Conservation (phyloP, 2,329 filamentous ascomycete species). For the Pyrenochaeta sp. region DNA sequence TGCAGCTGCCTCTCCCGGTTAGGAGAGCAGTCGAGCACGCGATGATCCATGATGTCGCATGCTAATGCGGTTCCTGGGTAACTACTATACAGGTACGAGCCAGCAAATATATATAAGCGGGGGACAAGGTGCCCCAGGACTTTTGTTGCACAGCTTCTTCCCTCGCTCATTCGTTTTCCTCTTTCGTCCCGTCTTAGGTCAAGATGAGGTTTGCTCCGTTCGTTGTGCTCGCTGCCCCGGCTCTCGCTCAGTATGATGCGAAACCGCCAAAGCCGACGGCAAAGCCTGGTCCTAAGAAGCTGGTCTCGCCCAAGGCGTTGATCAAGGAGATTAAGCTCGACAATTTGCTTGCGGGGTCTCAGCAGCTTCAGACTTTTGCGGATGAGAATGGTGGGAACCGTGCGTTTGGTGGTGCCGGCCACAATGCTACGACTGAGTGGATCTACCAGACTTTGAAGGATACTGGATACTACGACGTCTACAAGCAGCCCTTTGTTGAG, state of each 20-base stretch:
- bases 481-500: slow-evolving; percentile 45
- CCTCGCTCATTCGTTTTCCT: slow-evolving; percentile 4
- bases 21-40: slow-evolving; percentile 11
- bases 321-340: slow-evolving; percentile 40
- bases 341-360: slow-evolving; percentile 40
- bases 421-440: slow-evolving; percentile 45
- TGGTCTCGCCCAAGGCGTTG: slow-evolving; percentile 29
- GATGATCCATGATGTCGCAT: slow-evolving; percentile 3
- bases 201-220: slow-evolving; percentile 41
- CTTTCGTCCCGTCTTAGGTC: too few relatives aligned
- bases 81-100: slow-evolving; percentile 11
- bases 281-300: slow-evolving; percentile 10
- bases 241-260: slow-evolving; percentile 20
- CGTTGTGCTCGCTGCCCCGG: slow-evolving; percentile 32
- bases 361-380: slow-evolving; percentile 43
- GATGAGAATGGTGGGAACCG: slow-evolving; percentile 44
- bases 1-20: slow-evolving; percentile 35
- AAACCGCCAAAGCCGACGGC: slow-evolving; percentile 9
- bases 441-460: slow-evolving; percentile 39
- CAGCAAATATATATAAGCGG: slow-evolving; percentile 35
- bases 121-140: neutral
- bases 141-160: slow-evolving; percentile 13
- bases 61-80: slow-evolving; percentile 6
- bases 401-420: slow-evolving; percentile 44
- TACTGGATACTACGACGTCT: slow-evolving; percentile 44